These are phyloP conservation scores for Penicillium pancosmium DNA, from an alignment of 495 filamentous ascomycete genomes.

Conservation along the genomic window DNA sequence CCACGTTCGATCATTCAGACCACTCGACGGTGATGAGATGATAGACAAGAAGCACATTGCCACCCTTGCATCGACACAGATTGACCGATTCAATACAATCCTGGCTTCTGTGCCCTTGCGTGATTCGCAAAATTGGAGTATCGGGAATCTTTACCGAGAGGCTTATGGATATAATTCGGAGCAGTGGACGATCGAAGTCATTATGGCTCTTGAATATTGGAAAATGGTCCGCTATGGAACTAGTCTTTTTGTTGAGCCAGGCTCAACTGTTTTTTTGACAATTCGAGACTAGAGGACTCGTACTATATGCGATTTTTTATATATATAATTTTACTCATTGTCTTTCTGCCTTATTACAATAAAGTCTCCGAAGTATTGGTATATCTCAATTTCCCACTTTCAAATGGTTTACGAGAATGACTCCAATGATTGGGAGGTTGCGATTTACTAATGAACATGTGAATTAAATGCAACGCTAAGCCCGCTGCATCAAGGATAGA, in stretches of 20 bases:
- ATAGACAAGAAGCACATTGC: background rate
- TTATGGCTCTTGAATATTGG: constrained; percentile 2
- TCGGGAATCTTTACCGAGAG: background rate
- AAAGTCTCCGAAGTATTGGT: too few species aligned
- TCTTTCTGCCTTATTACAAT: too few species aligned
- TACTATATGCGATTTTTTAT: too few species aligned
- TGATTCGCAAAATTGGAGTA: background rate
- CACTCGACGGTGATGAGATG: background rate
- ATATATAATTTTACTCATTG: too few species aligned
- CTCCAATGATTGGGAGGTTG: background rate
- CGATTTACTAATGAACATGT: background rate
- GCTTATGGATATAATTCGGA: background rate
- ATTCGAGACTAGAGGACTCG: background rate
- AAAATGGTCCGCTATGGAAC: constrained; percentile 1
- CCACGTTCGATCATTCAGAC: constrained; percentile 2
- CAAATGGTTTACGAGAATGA: background rate
- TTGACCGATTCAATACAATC: constrained; percentile 2
- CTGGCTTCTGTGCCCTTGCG: background rate
- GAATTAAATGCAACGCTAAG: background rate
- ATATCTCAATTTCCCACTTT: background rate
- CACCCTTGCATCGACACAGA: background rate
- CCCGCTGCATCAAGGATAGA: background rate
- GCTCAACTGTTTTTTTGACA: background rate
- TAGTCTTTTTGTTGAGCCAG: background rate
- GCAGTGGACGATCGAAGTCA: background rate